Evolutionary conservation across 441 rosid species (phyloP), one percentile per base, ranked within the genome.

Genomic region (Aleurites moluccanus): DNA sequence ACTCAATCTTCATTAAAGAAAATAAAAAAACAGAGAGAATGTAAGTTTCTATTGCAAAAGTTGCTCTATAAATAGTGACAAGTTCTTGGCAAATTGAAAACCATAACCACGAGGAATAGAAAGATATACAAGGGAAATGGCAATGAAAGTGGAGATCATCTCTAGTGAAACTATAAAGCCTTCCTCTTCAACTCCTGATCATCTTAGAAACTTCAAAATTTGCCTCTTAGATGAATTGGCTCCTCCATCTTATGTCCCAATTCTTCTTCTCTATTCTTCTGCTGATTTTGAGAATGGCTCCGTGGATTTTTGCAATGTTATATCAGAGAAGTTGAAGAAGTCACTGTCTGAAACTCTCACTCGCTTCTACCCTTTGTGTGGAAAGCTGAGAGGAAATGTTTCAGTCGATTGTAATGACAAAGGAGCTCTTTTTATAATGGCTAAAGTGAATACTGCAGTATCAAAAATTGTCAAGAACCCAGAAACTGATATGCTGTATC

Each of bases 171-270:
- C 72, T 30, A 57, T 84, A 61, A 77, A 77, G 50, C 83, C 85
- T 27, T 61, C 83, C 10, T 70, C 66, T 64, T 78, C 79, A 6
- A 77, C 81, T 0, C 83, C 83, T 28, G 69, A 75, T 15, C 74
- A 77, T 78, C 78, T 78, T 44, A 76, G 64, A 23, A 50, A 28
- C 64, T 77, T 74, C 75, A 67, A 47, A 38, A 74, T 84, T 55
- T 81, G 85, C 11, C 72, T 79, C 25, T 70, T 81, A 16, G 87
- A 81, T 71, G 80, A 81, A 65, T 38, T 81, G 25, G 77, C 80
- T 21, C 77, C 81, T 2, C 80, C 80, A 4, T 62, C 74, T 52
- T 77, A 74, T 42, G 74, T 76, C 60, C 82, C 81, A 6, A 42
- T 73, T 25, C 64, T 84, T 35, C 74, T 79, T 59, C 75, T 82